Conservation (phyloP, 2,329 filamentous ascomycete species). For the Podosphaera xanthii region DNA sequence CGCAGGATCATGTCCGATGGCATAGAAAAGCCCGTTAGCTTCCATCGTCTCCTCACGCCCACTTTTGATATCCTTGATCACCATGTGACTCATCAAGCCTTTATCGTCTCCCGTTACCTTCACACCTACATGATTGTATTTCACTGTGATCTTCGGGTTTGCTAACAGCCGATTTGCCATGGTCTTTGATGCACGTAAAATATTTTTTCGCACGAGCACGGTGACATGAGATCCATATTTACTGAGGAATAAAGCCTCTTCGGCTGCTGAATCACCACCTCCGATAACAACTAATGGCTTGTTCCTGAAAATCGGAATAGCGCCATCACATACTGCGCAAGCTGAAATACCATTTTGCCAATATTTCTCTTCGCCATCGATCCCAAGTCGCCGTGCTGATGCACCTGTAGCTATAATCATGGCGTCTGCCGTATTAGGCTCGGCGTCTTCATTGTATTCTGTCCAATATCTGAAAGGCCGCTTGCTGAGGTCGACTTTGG, state of each 20-base stretch:
- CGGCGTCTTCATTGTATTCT: constrained; percentile 64
- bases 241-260: constrained; percentile 91
- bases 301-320: constrained; percentile 90
- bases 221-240: constrained; percentile 94
- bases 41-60: constrained; percentile 64
- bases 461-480: constrained; percentile 86
- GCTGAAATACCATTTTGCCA: constrained; percentile 95
- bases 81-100: constrained; percentile 71
- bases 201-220: constrained; percentile 72
- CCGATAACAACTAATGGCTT: constrained; percentile 91
- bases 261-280: constrained; percentile 86
- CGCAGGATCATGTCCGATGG: constrained; percentile 88
- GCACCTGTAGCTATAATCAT: constrained; percentile 91
- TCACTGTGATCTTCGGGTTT: constrained; percentile 77
- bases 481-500: constrained; percentile 60
- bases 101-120: constrained; percentile 72
- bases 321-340: constrained; percentile 92
- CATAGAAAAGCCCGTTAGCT: constrained; percentile 89
- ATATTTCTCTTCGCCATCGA: constrained; percentile 79
- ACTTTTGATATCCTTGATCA: constrained; percentile 56
- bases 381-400: constrained; percentile 61
- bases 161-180: constrained; percentile 70
- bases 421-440: constrained; percentile 67
- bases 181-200: constrained; percentile 68
- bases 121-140: constrained; percentile 59